phyloP scores from a whole-genome alignment of 257 asterid species.

The Asclepias syriaca region DNA sequence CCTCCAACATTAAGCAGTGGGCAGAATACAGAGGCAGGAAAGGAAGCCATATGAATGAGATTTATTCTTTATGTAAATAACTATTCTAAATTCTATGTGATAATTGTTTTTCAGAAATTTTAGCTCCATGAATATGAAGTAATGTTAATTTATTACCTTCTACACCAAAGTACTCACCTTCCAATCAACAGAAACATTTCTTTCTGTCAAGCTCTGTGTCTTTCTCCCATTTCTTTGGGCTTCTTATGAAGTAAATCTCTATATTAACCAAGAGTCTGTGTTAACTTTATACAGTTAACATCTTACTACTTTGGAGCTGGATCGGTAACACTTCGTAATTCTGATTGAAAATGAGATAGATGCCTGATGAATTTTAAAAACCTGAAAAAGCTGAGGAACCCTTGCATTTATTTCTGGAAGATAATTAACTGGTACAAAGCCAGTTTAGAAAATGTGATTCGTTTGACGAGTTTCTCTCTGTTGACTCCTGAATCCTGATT shows the following conservation, averaged over 20 bases:
- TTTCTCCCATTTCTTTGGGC: not conserved
- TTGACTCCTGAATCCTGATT: not conserved
- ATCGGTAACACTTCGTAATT: not conserved
- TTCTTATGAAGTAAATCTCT: not conserved
- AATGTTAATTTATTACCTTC: not conserved
- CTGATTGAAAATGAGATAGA: not conserved
- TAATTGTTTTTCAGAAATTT: not conserved
- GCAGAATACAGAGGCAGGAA: constrained; percentile 2
- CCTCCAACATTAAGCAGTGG: constrained; percentile 22
- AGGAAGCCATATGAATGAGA: constrained; percentile 1
- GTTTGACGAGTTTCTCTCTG: not conserved
- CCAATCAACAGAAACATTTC: not conserved
- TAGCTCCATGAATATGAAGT: not conserved
- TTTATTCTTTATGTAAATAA: not conserved
- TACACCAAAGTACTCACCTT: not conserved
- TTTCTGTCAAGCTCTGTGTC: not conserved
- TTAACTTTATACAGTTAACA: not conserved
- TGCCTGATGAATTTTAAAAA: not conserved
- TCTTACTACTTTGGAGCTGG: not conserved
- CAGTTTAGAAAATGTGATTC: not conserved
- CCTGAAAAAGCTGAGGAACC: not conserved
- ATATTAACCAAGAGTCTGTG: not conserved
- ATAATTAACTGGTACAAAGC: not conserved
- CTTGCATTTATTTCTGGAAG: not conserved
- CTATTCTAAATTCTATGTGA: not conserved